These are phyloP conservation scores for Penicillium silybi DNA, from an alignment of 495 filamentous ascomycete species.

Conservation along the genomic window DNA sequence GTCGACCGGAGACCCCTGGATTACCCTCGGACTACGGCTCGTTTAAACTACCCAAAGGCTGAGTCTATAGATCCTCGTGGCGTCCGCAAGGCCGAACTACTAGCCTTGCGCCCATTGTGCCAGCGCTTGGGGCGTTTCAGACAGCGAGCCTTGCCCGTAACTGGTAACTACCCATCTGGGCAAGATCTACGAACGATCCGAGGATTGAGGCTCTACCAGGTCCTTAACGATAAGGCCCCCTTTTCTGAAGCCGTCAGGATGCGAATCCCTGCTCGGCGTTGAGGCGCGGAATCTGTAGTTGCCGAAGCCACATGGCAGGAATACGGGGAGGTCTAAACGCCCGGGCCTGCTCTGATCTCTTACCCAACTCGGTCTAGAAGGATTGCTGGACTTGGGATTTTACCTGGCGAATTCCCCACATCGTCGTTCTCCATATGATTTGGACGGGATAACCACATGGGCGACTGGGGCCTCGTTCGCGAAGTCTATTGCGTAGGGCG, in stretches of 20 bases:
- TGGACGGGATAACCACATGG: not conserved
- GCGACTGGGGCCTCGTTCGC: not conserved
- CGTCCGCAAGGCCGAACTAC: too few relatives aligned
- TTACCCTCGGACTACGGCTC: too few relatives aligned
- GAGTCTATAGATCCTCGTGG: too few relatives aligned
- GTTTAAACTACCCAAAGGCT: too few relatives aligned
- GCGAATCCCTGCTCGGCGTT: not conserved
- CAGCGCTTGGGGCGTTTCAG: too few relatives aligned
- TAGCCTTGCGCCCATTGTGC: too few relatives aligned
- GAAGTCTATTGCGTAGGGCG: not conserved
- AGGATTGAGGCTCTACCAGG: not conserved
- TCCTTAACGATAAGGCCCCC: not conserved
- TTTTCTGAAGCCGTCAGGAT: not conserved
- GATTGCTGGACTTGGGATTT: not conserved
- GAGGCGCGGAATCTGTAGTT: not conserved
- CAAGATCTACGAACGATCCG: not conserved
- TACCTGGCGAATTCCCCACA: not conserved
- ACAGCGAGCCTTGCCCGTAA: too few relatives aligned
- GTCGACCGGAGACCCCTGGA: not conserved
- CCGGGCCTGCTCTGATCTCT: not conserved
- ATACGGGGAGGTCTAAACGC: not conserved
- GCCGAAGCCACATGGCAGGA: slow-evolving; percentile 4
- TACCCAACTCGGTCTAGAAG: not conserved
- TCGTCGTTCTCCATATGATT: not conserved
- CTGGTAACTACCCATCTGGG: not conserved